A percentile compares a stretch with the other conserved stretches of the same genome.
phyloP scores from a whole-genome alignment of 305 asterid species.

The Fraxinus baroniana region DNA sequence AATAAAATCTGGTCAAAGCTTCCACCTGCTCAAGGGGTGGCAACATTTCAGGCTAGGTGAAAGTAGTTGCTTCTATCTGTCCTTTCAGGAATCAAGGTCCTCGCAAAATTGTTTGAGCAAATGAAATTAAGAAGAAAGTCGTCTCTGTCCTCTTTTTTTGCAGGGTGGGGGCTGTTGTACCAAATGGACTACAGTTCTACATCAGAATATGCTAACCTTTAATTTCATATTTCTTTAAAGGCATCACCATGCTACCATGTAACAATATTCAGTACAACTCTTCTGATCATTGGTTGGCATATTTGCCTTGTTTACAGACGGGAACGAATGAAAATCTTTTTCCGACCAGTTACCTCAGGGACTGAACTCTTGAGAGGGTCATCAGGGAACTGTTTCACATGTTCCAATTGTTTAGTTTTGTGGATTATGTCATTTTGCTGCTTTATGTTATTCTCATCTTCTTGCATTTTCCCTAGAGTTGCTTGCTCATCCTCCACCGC shows the following conservation, averaged over 20 bases:
- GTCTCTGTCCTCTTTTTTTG: background rate
- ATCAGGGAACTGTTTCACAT: slow-evolving; percentile 26
- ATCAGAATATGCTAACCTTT: background rate
- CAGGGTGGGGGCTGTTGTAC: background rate
- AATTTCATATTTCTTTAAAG: background rate
- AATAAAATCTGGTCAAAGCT: background rate
- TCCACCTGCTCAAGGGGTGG: background rate
- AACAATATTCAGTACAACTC: background rate
- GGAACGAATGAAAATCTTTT: slow-evolving; percentile 63
- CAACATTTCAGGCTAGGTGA: background rate
- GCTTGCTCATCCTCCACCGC: slow-evolving; percentile 64
- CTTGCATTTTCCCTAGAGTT: slow-evolving; percentile 53
- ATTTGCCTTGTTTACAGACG: slow-evolving; percentile 36
- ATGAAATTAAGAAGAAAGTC: background rate
- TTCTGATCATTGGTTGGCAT: background rate
- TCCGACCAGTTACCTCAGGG: slow-evolving; percentile 28
- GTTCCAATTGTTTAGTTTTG: slow-evolving; percentile 35
- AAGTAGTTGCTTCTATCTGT: background rate
- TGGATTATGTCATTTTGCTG: slow-evolving; percentile 27
- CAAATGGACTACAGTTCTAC: background rate
- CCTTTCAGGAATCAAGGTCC: background rate
- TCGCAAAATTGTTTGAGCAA: background rate
- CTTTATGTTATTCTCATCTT: slow-evolving; percentile 36
- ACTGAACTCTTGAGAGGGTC: slow-evolving; percentile 39
- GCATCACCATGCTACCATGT: background rate